Percentiles rank a stretch among this genome's conserved stretches.
These are phyloP conservation scores for Glycine latifolia DNA, from an alignment of 306 rosid species.

Conservation along the genomic window DNA sequence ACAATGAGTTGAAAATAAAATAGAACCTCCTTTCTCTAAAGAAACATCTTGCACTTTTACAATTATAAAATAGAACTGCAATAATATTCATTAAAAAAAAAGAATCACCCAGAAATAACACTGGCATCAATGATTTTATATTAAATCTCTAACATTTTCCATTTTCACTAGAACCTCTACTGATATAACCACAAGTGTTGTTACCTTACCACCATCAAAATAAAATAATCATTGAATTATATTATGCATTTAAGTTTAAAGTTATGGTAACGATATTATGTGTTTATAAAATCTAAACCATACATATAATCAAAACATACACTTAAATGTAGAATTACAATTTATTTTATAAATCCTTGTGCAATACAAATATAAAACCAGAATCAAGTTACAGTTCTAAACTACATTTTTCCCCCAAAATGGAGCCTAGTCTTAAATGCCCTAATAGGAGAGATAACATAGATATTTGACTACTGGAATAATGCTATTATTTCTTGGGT, in stretches of 20 bases:
- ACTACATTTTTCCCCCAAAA: not conserved
- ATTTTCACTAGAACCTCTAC: no score
- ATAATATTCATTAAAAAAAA: not conserved
- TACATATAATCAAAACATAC: not conserved
- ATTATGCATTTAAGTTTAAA: not conserved
- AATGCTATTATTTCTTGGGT: not conserved
- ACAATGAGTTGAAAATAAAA: conserved; percentile 30
- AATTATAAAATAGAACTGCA: conserved; percentile 25
- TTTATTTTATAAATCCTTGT: conserved; percentile 1
- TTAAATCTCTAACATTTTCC: not conserved
- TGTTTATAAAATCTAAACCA: not conserved
- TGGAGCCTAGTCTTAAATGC: not conserved
- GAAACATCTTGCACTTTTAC: conserved; percentile 19
- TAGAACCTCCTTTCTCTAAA: conserved; percentile 18
- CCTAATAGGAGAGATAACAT: not conserved
- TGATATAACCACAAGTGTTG: not conserved
- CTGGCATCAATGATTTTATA: not conserved
- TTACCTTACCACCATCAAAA: conserved; percentile 16
- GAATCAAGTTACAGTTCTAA: conserved; percentile 1
- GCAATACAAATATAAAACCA: conserved; percentile 17
- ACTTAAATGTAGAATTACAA: not conserved
- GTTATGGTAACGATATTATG: not conserved
- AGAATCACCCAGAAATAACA: conserved; percentile 9
- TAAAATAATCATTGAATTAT: not conserved
- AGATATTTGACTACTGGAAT: not conserved